Evolutionary conservation across 306 rosid species (phyloP), one percentile per base, ranked within the genome.

Genomic region (Vicia villosa): DNA sequence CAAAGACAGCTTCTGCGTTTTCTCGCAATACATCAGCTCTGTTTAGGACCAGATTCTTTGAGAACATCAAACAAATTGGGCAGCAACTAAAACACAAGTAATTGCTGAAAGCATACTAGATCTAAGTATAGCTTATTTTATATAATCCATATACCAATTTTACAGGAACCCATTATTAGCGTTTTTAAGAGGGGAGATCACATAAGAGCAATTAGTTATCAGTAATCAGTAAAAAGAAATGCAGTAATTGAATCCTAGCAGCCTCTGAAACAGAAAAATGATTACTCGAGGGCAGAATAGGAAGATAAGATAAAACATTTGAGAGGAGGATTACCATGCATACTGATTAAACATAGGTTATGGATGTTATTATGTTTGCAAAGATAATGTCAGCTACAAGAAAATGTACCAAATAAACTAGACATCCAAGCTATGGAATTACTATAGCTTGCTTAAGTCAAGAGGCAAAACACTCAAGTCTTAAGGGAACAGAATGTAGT

Each of bases 1-100:
- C 99, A 86, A 95, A 90, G 80, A 95, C 95, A 58, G 99, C 99
- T 95, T 91, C 99, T 82, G 99, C 90, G 83, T 95, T 95, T 87
- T 95, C 99, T 79, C 99, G 92, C 92, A 89, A 79, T 77, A 91
- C 97, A 79, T 95, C 99, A 77, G 97, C 92, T 83, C 99, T 95
- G 97, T 80, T 81, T 79, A 84, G 85, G 80, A 87, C 78, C 83
- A 75, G 78, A 88, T 75, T 77, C 70, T 75, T 76, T 85, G 79
- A 90, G 91, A 77, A 85, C 82, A 70, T 55, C 68, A 66, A 63
- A 85, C 71, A 59, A 46, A 61, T 83, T 57, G 45, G 58, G 69
- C 65, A 79, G 51, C 37, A 70, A 24, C 49, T 63, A 51, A 61
- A 81, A 60, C 22, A 72, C 50, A 47, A 64, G 66, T 68, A 19